Base-by-base conservation (phyloP, 2,329 filamentous ascomycete genomes). In the Calonectria hawksworthii region DNA sequence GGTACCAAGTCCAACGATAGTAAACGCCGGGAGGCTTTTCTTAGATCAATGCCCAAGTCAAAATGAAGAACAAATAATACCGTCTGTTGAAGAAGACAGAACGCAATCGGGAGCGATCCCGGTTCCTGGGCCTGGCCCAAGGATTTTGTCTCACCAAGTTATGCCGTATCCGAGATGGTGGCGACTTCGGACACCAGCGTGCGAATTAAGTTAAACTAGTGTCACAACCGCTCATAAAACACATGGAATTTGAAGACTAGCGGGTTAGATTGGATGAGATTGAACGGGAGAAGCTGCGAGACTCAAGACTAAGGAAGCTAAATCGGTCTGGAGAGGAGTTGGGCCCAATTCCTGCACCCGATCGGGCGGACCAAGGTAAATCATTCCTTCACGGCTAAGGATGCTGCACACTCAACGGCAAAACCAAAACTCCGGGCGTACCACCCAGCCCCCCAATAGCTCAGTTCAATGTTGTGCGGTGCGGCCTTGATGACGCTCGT, bases 401-500 rank as follows among this genome's bases (percentile, higher is more conserved):
- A 79, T 16, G 56, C 65, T 14, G 78, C 78, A 38, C 76, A 79
- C 23, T 80, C 78, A 9, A 76, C 18, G 0, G 78, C 78, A 61
- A 80, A 80, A 0, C 78, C 78, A 36, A 80, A 80, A 34, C 74
- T 65, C 5, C 78, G 70, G 3, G 76, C 76, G 34, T 80, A 80
- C 76, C 76, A 80, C 1, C 78, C 78, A 0, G 68, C 34, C 4
- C 70, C 54, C 78, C 78, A 80, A 30, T 80, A 74, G 14, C 78
- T 80, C 21, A 80, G 23, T 50, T 80, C 78, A 10, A 78, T 68
- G n/a, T 76, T 76, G 61, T 80, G 78, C 6, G 78, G 78, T 2
- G 78, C 78, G 7, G 59, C 67, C 13, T 30, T 71, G 21, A 78
- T 36, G 6, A 80, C 34, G 38, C 78, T 80, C n/a, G 65, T 66